A percentile compares a stretch with the other conserved stretches of the same genome.
Conservation (phyloP, 345 rosid genomes). For the Eucalyptus curtisii region DNA sequence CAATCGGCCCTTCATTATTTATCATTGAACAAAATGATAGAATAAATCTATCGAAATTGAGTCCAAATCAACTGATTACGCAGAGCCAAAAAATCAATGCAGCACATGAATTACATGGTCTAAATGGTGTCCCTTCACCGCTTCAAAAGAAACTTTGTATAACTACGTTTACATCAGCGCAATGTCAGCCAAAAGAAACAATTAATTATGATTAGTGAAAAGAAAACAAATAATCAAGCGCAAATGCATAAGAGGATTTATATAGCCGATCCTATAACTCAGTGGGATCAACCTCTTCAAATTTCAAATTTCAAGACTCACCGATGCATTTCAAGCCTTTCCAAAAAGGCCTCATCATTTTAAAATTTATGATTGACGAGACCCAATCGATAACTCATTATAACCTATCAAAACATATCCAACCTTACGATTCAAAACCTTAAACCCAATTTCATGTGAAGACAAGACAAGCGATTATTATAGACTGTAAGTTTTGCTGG, state of each 20-base stretch:
- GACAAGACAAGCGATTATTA: background rate
- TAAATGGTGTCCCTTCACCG: background rate
- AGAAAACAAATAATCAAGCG: background rate
- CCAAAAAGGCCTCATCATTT: background rate
- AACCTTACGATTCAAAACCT: background rate
- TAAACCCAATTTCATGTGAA: background rate
- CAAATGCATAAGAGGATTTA: background rate
- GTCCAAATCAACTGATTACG: background rate
- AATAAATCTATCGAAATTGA: background rate
- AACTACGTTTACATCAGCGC: accelerated
- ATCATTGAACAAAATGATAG: background rate
- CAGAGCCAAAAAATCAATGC: background rate
- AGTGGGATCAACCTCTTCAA: background rate
- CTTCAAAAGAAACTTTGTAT: background rate
- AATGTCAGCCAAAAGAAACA: background rate
- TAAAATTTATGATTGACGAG: background rate
- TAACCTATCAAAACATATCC: background rate
- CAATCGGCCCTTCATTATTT: background rate
- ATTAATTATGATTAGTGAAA: too few relatives aligned
- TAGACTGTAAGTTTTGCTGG: background rate
- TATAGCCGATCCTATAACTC: background rate
- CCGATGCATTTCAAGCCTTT: background rate
- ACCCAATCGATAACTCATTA: background rate
- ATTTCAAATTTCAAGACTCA: background rate
- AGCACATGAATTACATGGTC: background rate